These are phyloP conservation scores for Baorangia bicolor DNA, from an alignment of 768 basidiomycete genomes.

Conservation along the genomic window DNA sequence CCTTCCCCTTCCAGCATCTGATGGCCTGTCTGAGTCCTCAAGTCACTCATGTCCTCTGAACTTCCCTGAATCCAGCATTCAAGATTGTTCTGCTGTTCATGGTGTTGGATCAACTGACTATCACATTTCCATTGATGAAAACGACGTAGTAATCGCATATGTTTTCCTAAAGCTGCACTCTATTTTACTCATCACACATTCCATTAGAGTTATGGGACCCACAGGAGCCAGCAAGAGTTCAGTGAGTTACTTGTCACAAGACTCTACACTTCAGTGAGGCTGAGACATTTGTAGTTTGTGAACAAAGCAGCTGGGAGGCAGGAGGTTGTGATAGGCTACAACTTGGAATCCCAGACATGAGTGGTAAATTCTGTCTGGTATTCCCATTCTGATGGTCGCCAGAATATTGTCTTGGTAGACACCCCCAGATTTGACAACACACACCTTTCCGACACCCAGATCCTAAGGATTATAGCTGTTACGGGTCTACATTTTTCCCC, in stretches of 20 bases:
- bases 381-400: constrained; percentile 13
- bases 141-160: constrained; percentile 20
- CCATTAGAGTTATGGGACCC: constrained; percentile 16
- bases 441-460: constrained; percentile 1
- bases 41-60: background rate
- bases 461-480: constrained; percentile 14
- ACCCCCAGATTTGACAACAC: constrained; percentile 22
- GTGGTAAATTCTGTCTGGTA: constrained; percentile 4
- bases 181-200: background rate
- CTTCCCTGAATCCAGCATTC: background rate
- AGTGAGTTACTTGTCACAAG: constrained; percentile 1
- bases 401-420: constrained; percentile 15
- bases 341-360: constrained; percentile 10
- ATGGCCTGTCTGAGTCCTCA: background rate
- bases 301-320: constrained; percentile 2
- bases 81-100: background rate
- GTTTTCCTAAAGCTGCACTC: background rate
- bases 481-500: too few relatives aligned
- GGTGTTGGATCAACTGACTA: background rate
- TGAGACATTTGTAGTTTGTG: constrained; percentile 11
- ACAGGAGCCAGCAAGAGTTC: constrained; percentile 21
- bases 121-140: background rate
- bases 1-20: background rate
- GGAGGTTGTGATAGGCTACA: background rate
- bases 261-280: background rate